These are phyloP conservation scores for Teratosphaeria viscida DNA, from an alignment of 2,329 filamentous ascomycete genomes.

Conservation along the genomic window DNA sequence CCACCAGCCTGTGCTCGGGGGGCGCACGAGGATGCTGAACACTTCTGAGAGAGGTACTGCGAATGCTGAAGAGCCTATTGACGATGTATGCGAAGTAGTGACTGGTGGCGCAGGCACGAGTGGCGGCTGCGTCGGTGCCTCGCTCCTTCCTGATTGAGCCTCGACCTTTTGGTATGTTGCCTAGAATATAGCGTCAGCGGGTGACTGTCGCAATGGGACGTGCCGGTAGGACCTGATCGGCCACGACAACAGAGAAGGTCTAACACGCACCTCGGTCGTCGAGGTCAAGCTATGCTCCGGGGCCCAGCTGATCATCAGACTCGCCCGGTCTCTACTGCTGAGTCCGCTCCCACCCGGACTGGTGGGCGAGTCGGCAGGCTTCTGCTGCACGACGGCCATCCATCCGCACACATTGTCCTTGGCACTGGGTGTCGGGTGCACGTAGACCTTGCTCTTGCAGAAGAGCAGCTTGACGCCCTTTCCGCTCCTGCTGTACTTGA, in stretches of 20 bases:
- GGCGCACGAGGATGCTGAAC: conserved; percentile 80
- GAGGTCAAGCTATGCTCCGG: conserved; percentile 67
- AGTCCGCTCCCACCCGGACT: conserved; percentile 3
- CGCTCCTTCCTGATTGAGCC: conserved; percentile 63
- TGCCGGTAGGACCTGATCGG: neutral
- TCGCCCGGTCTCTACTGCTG: conserved; percentile 44
- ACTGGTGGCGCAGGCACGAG: conserved; percentile 87
- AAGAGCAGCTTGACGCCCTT: conserved; percentile 87
- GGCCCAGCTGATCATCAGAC: conserved; percentile 83
- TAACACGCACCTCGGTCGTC: neutral
- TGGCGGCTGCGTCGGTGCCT: conserved; percentile 70
- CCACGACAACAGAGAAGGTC: neutral
- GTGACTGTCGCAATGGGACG: neutral
- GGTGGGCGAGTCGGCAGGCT: conserved; percentile 35
- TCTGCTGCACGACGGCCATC: conserved; percentile 87
- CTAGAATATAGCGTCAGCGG: neutral
- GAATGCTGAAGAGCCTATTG: conserved; percentile 76
- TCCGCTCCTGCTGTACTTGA: conserved; percentile 66
- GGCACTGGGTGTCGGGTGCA: conserved; percentile 83
- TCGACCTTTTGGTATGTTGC: conserved; percentile 95
- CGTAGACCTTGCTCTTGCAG: conserved; percentile 98
- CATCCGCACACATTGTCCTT: conserved; percentile 96
- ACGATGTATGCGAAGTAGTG: conserved; percentile 61
- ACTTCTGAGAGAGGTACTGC: conserved; percentile 82
- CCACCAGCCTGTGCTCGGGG: conserved; percentile 96